Evolutionary conservation across 768 basidiomycete species (phyloP), one percentile per base, ranked within the genome.

Genomic region (Hericium rajendrae): DNA sequence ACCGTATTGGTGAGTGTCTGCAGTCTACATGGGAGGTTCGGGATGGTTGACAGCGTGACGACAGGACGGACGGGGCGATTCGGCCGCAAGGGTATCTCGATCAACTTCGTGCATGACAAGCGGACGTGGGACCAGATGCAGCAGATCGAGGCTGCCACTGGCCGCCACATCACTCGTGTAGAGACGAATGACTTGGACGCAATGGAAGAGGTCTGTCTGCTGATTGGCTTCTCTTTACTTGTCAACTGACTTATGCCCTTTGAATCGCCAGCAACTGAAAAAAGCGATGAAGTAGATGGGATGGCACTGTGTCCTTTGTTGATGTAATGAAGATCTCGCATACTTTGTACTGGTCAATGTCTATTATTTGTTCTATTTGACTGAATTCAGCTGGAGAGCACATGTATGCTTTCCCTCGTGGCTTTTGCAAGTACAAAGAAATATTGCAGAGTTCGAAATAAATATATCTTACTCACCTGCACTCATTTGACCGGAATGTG

Each of bases 61-160:
- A 4, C 62, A 97, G 94, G 95, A 52, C 91, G 97, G 55, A 99
- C 97, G 50, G 97, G 97, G 57, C 89, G 97, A 48, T 99, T 99
- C 69, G 97, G 97, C 55, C 85, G 97, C 48, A 93, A 91, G 70
- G 97, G 97, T 4, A 90, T 97, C 54, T 94, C 94, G 38, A 91
- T 99, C 68, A 97, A 97, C 71, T 98, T 99, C 67, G 94, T 97
- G 13, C 92, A 97, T 70, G 86, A 98, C 74, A 77, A 84, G 68
- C 76, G 76, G 69, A 93, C 94, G 6, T 94, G 88, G 85, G 57
- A 79, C 65, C 88, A 95, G 68, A 95, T 98, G 85, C 80, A 94
- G 64, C 77, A 80, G 66, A 97, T 99, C 58, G 88, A 94, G 73
- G 78, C 85, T 64, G 80, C 78, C 0, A 80, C 93, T 2, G 84